Base-by-base conservation (phyloP, 805 yeast genomes). In the Cyberlindnera samutprakarnensis region DNA sequence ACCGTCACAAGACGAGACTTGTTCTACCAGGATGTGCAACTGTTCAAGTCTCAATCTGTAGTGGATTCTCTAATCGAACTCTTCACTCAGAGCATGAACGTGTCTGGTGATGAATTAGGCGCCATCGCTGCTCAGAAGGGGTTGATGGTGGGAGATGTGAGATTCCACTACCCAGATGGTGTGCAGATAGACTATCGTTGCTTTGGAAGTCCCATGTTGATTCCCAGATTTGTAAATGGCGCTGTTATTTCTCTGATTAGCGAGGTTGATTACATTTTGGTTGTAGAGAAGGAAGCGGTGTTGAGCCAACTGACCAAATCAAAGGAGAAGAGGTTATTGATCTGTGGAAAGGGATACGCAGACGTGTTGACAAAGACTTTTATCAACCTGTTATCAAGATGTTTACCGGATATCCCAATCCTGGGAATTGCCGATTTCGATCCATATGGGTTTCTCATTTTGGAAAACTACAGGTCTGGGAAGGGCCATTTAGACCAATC, bases 291-390 rank as follows among this genome's bases (percentile, higher is more conserved):
- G 39, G 78, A 74, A 36, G 68, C 79, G 0, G 59, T 70, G 3
- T 66, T 68, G 41, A 55, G 57, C 18, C 57, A 57, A 9, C 22
- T 67, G 14, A 15, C 28, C 10, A 25, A 33, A 9, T 43, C 50
- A 15, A 34, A 37, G 8, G 37, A 42, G 20, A 33, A 41, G 7
- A 33, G 58, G 12, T 38, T 72, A 2, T 14, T 73, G 1, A 51
- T 80, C 7, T 78, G 86, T 0, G 86, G 82, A 0, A 79, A 77
- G 45, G 90, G 90, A 0, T 78, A 65, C 41, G 85, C 88, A 0
- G 88, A 81, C 51, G 47, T 57, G 14, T 45, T 73, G 12, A 76
- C 86, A 0, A 61, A 63, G 33, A 35, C 40, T 10, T 74, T 78
- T 41, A 44, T 73, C 1, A 35, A 49, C 4, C 38, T 33, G 28